Conservation (phyloP, 306 rosid species). For the Castanopsis chinensis region DNA sequence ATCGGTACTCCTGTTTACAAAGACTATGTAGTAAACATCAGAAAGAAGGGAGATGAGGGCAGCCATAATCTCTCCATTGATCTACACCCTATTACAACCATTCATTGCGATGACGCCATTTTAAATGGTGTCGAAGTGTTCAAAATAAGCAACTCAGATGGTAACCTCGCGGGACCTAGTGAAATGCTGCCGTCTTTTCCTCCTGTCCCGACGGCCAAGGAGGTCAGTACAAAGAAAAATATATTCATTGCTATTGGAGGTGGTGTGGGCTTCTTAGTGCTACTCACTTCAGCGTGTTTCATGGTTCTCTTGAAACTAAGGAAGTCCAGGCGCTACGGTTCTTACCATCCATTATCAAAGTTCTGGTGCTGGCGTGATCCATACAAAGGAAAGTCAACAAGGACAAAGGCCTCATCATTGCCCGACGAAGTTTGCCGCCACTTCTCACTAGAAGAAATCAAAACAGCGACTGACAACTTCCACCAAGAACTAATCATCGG, state of each 20-base stretch:
- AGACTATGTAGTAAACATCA: background rate
- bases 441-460: too few relatives aligned
- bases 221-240: background rate
- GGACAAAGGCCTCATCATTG: background rate
- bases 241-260: background rate
- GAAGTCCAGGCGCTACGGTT: background rate
- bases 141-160: conserved; percentile 4
- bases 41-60: too few relatives aligned
- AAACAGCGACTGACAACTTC: too few relatives aligned
- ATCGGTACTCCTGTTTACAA: background rate
- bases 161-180: conserved; percentile 6
- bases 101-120: background rate
- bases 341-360: background rate
- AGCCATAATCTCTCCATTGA: background rate
- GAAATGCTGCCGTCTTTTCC: background rate
- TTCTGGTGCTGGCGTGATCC: background rate
- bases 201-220: background rate
- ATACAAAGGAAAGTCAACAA: background rate
- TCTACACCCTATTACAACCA: background rate
- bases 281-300: background rate
- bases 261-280: background rate
- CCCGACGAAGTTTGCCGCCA: too few relatives aligned
- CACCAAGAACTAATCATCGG: too few relatives aligned
- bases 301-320: background rate
- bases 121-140: conserved; percentile 3